A percentile compares a stretch with the other conserved stretches of the same genome.
Conservation (phyloP, 2,329 filamentous ascomycete genomes). For the Taxawa tesnikishii region DNA sequence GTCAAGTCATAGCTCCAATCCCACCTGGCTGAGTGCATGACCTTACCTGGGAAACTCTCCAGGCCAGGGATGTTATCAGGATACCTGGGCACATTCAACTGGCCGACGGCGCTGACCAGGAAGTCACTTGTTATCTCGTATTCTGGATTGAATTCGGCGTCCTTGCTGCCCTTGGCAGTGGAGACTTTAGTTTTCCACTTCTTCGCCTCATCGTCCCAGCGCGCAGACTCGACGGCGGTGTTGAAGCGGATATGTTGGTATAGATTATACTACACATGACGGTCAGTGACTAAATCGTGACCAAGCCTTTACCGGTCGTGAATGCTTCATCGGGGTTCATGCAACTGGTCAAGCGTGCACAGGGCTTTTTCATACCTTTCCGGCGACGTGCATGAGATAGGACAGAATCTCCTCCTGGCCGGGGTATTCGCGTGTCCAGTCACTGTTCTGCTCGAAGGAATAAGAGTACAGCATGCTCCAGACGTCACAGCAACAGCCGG, state of each 20-base stretch:
- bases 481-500: conserved; percentile 24
- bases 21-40: conserved; percentile 47
- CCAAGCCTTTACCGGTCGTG: too few relatives aligned
- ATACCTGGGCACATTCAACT: conserved; percentile 42
- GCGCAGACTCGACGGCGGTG: conserved; percentile 37
- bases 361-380: too few relatives aligned
- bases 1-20: conserved; percentile 45
- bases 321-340: too few relatives aligned
- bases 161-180: conserved; percentile 37
- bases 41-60: conserved; percentile 37
- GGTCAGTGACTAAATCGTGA: too few relatives aligned
- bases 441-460: conserved; percentile 45
- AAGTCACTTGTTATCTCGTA: conserved; percentile 46
- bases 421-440: conserved; percentile 46
- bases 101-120: conserved; percentile 45
- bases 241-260: conserved; percentile 48
- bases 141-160: conserved; percentile 37
- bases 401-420: conserved; percentile 48
- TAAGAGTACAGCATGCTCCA: conserved; percentile 45
- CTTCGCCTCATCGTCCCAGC: conserved; percentile 40
- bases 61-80: conserved; percentile 36
- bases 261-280: conserved; percentile 39
- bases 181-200: conserved; percentile 40
- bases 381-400: conserved; percentile 41
- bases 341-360: too few relatives aligned